Conservation (phyloP, 2,329 filamentous ascomycete species). For the Drechslera avenae region DNA sequence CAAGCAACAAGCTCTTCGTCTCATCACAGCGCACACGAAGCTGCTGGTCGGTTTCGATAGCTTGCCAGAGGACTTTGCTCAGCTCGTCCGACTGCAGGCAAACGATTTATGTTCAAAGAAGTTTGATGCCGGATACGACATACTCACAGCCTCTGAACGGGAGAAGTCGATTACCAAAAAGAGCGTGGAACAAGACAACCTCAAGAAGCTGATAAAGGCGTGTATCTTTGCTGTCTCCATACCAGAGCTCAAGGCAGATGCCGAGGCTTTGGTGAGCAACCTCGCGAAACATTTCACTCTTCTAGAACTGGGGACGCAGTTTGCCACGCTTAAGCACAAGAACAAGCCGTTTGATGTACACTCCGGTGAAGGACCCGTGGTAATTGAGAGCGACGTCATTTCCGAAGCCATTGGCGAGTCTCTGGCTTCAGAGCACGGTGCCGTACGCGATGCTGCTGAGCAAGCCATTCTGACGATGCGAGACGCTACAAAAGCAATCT, state of each 20-base stretch:
- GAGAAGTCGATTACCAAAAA: constrained; percentile 87
- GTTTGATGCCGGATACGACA: constrained; percentile 70
- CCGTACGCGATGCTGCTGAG: constrained; percentile 82
- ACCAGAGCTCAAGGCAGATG: constrained; percentile 77
- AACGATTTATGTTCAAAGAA: constrained; percentile 80
- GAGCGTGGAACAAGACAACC: constrained; percentile 75
- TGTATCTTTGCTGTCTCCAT: constrained; percentile 84
- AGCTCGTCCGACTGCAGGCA: constrained; percentile 83
- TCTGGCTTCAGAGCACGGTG: constrained; percentile 79
- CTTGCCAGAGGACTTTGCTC: constrained; percentile 85
- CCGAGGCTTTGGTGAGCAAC: constrained; percentile 75
- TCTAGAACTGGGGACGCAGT: constrained; percentile 83
- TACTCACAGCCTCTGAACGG: constrained; percentile 76
- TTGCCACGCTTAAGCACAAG: constrained; percentile 78
- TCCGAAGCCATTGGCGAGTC: constrained; percentile 90
- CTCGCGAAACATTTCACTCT: constrained; percentile 89
- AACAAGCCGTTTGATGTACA: constrained; percentile 81
- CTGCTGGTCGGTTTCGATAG: constrained; percentile 85
- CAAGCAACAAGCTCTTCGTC: constrained; percentile 88
- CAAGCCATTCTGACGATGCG: constrained; percentile 78
- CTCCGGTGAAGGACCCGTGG: constrained; percentile 83
- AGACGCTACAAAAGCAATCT: constrained; percentile 75
- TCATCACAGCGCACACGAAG: constrained; percentile 89
- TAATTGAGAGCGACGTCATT: constrained; percentile 83
- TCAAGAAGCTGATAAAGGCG: constrained; percentile 89